Evolutionary conservation across 192 early-diverging fungal species (phyloP).

Genomic region (Allomyces macrogynus): DNA sequence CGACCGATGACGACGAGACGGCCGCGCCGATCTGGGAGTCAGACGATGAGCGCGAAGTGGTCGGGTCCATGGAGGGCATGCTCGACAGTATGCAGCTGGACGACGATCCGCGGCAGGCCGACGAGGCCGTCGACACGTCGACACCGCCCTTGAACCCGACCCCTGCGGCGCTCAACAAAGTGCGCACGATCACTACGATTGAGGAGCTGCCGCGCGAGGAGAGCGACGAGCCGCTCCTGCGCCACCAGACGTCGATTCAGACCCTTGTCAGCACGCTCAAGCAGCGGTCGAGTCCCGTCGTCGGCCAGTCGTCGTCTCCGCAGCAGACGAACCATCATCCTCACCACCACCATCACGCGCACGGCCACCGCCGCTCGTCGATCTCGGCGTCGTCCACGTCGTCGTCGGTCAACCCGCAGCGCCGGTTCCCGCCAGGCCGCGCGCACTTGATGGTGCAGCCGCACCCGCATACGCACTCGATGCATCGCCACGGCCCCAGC

Average conservation of each 20-base stretch:
- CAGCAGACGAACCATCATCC: too few relatives aligned
- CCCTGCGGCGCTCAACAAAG: neutral
- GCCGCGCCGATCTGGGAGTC: neutral
- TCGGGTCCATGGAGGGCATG: neutral
- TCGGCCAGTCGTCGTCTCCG: too few relatives aligned
- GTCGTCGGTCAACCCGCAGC: neutral
- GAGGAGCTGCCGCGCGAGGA: neutral
- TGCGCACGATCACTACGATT: neutral
- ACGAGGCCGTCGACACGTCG: neutral
- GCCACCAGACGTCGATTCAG: neutral
- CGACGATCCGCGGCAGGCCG: neutral
- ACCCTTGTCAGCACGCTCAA: neutral
- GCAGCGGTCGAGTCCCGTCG: too few relatives aligned
- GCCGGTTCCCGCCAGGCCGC: too few relatives aligned
- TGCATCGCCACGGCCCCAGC: neutral
- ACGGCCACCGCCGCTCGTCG: neutral
- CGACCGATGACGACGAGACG: conserved; percentile 19
- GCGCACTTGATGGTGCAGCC: neutral
- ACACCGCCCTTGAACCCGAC: too few relatives aligned
- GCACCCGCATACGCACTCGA: neutral
- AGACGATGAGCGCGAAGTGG: neutral
- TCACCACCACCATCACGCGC: too few relatives aligned
- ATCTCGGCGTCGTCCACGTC: neutral
- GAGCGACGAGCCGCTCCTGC: neutral
- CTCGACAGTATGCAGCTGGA: neutral